Base-by-base conservation (phyloP, 2,329 filamentous ascomycete genomes). In the Aspergillus alliaceus region DNA sequence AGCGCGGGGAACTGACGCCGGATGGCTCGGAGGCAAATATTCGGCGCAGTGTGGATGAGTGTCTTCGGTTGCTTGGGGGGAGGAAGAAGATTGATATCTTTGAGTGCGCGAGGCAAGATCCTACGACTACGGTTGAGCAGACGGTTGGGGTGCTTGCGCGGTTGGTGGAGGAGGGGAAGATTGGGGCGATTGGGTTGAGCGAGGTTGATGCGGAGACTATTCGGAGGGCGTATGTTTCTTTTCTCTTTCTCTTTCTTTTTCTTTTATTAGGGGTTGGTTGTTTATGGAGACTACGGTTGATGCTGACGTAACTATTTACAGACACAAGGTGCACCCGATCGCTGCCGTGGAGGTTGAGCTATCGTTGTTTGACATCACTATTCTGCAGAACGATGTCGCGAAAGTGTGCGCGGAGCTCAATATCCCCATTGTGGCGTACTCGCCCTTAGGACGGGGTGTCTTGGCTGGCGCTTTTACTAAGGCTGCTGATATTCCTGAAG, bases 81-180 rank as follows among this genome's bases (percentile, higher is more conserved):
- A 79, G 76, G 60, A 85, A 85, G 72, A 82, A 79, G 65, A 70
- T 89, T 53, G 86, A 88, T 67, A 75, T 86, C 29, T 89, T 87
- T 61, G 80, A 84, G 65, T 82, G 77, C 59, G 82, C 83, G 3
- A 77, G 86, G 32, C 78, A 85, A 52, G 86, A 89, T 64, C 72
- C 74, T 22, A 78, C 77, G 0, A 74, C 72, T 0, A 78, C 80
- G 0, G 74, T 84, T 54, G 80, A 84, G 66, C 72, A 79, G 40
- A 81, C 72, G 9, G 66, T 79, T 44, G 61, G 64, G 11, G 64
- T 73, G 6, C 67, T 79, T 22, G 74, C 72, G 4, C 57, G 75
- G 59, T 70, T 73, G 32, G 67, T 78, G 8, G 69, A 74, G 59
- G 75, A 77, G 54, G 76, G 77, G 27, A 79, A 79, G 64, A 74